Evolutionary conservation across 1,284 basidiomycete species (phyloP).

Genomic region (Waitea zeae): DNA sequence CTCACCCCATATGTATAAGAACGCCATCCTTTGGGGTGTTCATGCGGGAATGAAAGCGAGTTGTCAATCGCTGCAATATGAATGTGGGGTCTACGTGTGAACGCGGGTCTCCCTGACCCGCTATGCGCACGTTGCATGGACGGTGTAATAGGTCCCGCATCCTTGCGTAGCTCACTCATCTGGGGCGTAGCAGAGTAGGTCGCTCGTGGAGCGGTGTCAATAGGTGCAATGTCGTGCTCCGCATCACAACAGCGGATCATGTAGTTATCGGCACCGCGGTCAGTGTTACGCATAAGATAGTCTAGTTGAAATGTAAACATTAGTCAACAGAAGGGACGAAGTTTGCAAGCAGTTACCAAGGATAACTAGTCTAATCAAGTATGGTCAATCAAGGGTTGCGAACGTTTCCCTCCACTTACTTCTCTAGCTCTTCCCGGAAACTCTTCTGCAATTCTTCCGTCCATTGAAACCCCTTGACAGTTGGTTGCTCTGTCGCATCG

Average conservation of each 20-base stretch:
- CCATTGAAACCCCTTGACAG: constrained; percentile 63
- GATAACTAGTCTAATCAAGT: constrained; percentile 50
- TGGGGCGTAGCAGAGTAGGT: constrained; percentile 42
- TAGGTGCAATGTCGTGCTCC: constrained; percentile 50
- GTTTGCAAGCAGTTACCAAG: constrained; percentile 15
- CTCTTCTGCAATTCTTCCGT: constrained; percentile 55
- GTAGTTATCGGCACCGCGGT: constrained; percentile 71
- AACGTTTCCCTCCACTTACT: constrained; percentile 24
- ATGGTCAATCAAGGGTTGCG: constrained; percentile 3
- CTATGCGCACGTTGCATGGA: neutral
- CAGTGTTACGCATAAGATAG: constrained; percentile 82
- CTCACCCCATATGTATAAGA: constrained; percentile 69
- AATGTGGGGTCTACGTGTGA: constrained; percentile 27
- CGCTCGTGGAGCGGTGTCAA: constrained; percentile 62
- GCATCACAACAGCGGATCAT: constrained; percentile 80
- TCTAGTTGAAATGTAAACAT: constrained; percentile 21
- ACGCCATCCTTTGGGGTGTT: constrained; percentile 76
- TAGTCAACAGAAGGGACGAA: neutral
- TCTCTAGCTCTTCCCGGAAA: constrained; percentile 79
- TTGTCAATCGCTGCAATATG: constrained; percentile 90
- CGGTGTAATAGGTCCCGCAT: neutral
- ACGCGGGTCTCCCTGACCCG: constrained; percentile 9
- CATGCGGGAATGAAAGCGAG: constrained; percentile 71
- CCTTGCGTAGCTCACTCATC: constrained; percentile 36
- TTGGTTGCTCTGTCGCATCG: constrained; percentile 38